Evolutionary conservation across 31 red algal genomes (phyloP).

Genomic region (Pterothamnion heteromorphum): DNA sequence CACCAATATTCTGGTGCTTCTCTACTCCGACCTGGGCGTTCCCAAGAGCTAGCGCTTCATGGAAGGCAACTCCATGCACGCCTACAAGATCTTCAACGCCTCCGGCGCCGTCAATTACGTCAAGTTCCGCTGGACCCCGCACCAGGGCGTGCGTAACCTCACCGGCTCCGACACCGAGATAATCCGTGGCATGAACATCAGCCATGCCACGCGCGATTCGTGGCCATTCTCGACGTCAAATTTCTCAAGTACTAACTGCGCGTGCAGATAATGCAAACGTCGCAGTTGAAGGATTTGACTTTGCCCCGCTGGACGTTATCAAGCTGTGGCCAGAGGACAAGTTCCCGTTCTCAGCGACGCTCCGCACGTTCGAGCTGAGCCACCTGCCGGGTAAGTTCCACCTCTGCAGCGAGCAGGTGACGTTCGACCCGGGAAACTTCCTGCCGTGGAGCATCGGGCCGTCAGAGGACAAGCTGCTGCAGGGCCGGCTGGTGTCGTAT

Average conservation of each 20-base stretch:
- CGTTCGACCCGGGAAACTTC: constrained; percentile 82
- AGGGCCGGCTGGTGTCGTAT: constrained; percentile 77
- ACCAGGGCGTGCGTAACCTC: constrained; percentile 62
- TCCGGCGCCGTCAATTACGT: constrained; percentile 62
- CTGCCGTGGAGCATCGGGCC: constrained; percentile 69
- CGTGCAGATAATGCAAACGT: constrained; percentile 61
- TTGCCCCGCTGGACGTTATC: constrained; percentile 67
- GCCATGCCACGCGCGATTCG: constrained; percentile 69
- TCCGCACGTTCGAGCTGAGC: constrained; percentile 67
- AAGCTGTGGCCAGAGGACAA: constrained; percentile 73
- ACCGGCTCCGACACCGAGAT: constrained; percentile 53
- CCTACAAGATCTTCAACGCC: constrained; percentile 71
- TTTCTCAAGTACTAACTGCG: constrained; percentile 63
- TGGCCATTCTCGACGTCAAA: constrained; percentile 53
- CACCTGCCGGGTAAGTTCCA: constrained; percentile 64
- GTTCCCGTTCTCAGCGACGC: constrained; percentile 55
- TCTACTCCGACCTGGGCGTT: constrained; percentile 74
- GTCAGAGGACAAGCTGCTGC: constrained; percentile 80
- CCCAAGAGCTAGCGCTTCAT: constrained; percentile 75
- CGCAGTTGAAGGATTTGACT: constrained; percentile 54
- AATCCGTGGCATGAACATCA: constrained; percentile 58
- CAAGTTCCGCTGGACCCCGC: constrained; percentile 75
- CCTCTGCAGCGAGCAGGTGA: constrained; percentile 67
- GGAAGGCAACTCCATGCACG: constrained; percentile 72
- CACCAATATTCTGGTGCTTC: constrained; percentile 69